Base-by-base conservation (phyloP, 1,139 yeast species). In the Blastobotrys persicus region DNA sequence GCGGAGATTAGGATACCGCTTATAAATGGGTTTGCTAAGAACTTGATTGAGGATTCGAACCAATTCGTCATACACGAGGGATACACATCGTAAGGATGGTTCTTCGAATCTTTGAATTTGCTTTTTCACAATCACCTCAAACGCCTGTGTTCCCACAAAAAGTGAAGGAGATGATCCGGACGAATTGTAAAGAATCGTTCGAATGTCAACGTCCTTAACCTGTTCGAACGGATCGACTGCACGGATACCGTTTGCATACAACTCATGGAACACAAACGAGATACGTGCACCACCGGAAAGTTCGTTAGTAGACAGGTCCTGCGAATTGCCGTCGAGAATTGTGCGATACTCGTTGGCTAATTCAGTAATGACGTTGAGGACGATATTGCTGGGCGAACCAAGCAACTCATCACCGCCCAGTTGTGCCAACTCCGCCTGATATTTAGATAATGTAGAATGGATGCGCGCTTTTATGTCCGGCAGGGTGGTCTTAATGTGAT, bases 111-210 rank as follows among this genome's bases (percentile, higher is more conserved):
- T 81, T 61, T 77, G 83, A 58, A 92, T 91, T 70, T 92, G 98
- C 69, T 92, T 96, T 69, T 88, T 89, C 42, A 92, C 98, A 61
- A 92, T 80, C 17, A 91, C 96, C 70, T 92, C 98, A 66, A 92
- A 92, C 0, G 98, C 98, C 63, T 88, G 92, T 5, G 98, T 92
- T 43, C 98, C 98, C 52, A 92, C 98, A 71, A 92, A 92, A 61
- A 92, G 76, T 3, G 96, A 87, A n/a, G 98, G 98, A 0, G 97
- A 88, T 14, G 97, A 85, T 64, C 98, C 98, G 12, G 96, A 86
- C 42, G 97, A 88, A 68, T 92, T 92, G 74, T 91, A 95, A 37
- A 73, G 61, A 50, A 92, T 91, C 12, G 98, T 92, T 70, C 98
- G 83, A 61, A 94, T 94, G 67, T 92, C 99, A 32, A 88, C 85